phyloP scores from a whole-genome alignment of 345 rosid genomes.

The Noccaea bulbosa region DNA sequence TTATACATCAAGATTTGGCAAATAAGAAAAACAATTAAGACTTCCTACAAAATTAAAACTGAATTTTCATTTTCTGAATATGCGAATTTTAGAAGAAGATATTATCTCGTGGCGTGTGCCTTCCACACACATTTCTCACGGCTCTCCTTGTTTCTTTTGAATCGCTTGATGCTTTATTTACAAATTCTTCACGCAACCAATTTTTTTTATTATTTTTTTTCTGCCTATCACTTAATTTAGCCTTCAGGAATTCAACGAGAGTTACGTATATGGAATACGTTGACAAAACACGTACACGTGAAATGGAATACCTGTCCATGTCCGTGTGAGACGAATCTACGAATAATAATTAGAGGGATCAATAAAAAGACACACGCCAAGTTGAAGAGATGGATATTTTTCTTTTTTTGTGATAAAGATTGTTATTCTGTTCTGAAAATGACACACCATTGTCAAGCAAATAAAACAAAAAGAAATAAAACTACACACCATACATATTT shows the following conservation, averaged over 20 bases:
- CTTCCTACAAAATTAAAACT: not conserved
- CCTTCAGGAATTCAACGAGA: constrained; percentile 24
- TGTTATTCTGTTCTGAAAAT: constrained; percentile 20
- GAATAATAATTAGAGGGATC: constrained; percentile 22
- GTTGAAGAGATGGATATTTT: constrained; percentile 13
- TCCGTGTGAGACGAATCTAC: constrained; percentile 4
- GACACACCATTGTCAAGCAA: not conserved
- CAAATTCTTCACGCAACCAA: constrained; percentile 32
- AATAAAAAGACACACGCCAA: constrained; percentile 25
- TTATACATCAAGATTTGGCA: not conserved
- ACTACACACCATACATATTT: constrained; percentile 1
- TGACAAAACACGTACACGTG: constrained; percentile 28
- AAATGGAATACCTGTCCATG: constrained; percentile 1
- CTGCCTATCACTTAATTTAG: not conserved
- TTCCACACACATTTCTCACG: constrained; percentile 35
- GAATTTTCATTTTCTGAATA: constrained; percentile 2
- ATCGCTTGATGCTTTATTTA: not conserved
- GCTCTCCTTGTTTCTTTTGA: constrained; percentile 23
- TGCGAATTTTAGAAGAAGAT: constrained; percentile 27
- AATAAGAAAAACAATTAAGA: not conserved
- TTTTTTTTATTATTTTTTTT: not conserved
- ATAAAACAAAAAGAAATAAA: not conserved
- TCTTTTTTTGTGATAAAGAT: not conserved
- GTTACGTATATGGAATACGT: constrained; percentile 25
- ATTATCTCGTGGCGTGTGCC: constrained; percentile 37